phyloP scores from a whole-genome alignment of 192 early-diverging fungal species.

The Coemansia sp. region DNA sequence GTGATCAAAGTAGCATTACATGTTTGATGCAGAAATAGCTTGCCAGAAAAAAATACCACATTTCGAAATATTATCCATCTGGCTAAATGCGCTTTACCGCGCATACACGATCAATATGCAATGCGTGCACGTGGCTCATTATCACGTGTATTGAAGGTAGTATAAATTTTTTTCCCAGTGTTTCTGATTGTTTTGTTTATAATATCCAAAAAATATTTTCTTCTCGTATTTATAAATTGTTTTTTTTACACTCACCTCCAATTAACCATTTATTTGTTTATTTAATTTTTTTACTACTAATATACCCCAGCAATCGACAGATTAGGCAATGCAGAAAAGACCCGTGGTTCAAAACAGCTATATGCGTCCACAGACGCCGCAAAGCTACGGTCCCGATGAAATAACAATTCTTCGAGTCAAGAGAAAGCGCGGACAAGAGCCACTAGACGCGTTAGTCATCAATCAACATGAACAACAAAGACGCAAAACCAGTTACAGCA shows the following conservation, averaged over 20 bases:
- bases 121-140: no score
- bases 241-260: no score
- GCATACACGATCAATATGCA: no score
- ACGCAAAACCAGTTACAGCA: neutral
- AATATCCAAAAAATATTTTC: neutral
- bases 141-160: neutral
- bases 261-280: slow-evolving; percentile 1
- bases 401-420: slow-evolving; percentile 72
- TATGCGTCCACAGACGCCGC: neutral
- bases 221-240: neutral
- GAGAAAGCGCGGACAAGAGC: slow-evolving; percentile 71
- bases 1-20: no score
- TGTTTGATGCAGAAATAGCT: no score
- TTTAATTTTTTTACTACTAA: no score
- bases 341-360: no score
- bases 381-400: neutral
- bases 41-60: no score
- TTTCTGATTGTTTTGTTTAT: slow-evolving; percentile 2
- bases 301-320: no score
- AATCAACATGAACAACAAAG: slow-evolving; percentile 17
- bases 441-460: slow-evolving; percentile 59
- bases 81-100: no score
- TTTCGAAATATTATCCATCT: no score
- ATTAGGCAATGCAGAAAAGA: no score
- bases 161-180: neutral